Evolutionary conservation across 225 moss, liverwort and hornwort species (phyloP), one percentile per base, ranked within the genome.

Genomic region (Asterella californica): DNA sequence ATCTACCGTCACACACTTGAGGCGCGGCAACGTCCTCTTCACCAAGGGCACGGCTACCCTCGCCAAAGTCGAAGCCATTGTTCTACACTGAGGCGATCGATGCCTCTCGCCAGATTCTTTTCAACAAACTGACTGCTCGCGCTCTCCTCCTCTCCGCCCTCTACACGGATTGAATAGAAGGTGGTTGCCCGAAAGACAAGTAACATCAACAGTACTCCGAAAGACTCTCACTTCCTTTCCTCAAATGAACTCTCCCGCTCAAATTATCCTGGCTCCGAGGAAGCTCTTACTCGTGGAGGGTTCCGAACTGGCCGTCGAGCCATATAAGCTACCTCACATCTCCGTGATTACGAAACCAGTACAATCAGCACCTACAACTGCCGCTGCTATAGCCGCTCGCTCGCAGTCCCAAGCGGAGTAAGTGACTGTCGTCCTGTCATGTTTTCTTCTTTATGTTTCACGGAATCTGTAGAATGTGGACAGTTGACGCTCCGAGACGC

Each of bases 1-100:
- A 75, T 99, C 99, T 33, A 99, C 85, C 49, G 99, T 99, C 67
- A 99, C 91, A 79, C 93, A 95, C 42, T 78, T 84, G 53, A 87
- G 78, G 46, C 76, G 78, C 36, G 73, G 67, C 8, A 84, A 38
- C 52, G 61, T 73, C 34, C 78, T 79, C 61, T 77, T 79, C 59
- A 76, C 42, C 33, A 79, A 5, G 0, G 86, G 73, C 54, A 42
- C 59, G 24, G 57, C 81, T 50, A 76, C 53, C 64, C 54, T 71
- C 37, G 69, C 82, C 17, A 84, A 21, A 50, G 54, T 81, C 45
- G 72, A 66, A 36, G 84, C 76, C 86, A 86, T 86, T 25, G 42
- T 54, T 76, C 60, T 27, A 17, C 67, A 33, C 61, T 61, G 7
- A 0, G 17, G 67, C 70, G 15, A 25, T 25, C 70, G 70, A 70